Percentiles rank a stretch among this genome's conserved stretches.
These are phyloP conservation scores for Mesostigma viride DNA, from an alignment of 139 green algal genomes.

Conservation along the genomic window DNA sequence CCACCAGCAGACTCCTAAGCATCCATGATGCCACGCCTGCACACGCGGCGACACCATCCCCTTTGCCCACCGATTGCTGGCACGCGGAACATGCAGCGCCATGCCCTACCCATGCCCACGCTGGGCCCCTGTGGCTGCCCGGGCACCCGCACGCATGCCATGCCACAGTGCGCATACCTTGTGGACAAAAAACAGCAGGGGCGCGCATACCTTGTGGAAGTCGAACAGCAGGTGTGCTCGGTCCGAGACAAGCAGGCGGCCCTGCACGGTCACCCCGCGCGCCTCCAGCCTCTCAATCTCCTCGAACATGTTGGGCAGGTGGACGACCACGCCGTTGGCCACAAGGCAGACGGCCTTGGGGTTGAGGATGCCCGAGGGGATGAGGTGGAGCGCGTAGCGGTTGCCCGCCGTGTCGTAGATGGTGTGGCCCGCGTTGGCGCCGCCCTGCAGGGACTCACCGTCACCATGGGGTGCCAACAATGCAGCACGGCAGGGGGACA, in stretches of 20 bases:
- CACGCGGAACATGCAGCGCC: too few relatives aligned
- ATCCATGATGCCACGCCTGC: too few relatives aligned
- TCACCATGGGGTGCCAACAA: background rate
- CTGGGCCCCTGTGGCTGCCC: too few relatives aligned
- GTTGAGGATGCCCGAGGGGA: slow-evolving; percentile 95
- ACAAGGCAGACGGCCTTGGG: slow-evolving; percentile 76
- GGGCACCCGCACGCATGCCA: too few relatives aligned
- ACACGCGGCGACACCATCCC: too few relatives aligned
- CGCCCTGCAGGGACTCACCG: slow-evolving; percentile 53
- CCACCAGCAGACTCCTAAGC: too few relatives aligned
- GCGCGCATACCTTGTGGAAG: slow-evolving; percentile 57
- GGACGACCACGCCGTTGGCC: slow-evolving; percentile 93
- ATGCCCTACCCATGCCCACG: too few relatives aligned
- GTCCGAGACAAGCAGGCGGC: slow-evolving; percentile 36
- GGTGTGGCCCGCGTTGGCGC: slow-evolving; percentile 96
- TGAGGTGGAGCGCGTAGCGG: slow-evolving; percentile 94
- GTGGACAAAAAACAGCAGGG: too few relatives aligned
- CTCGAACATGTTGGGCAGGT: slow-evolving; percentile 86
- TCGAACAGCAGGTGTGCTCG: slow-evolving; percentile 96
- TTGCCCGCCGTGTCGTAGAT: slow-evolving; percentile 93
- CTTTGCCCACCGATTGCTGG: too few relatives aligned
- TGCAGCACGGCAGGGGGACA: background rate
- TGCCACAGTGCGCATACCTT: too few relatives aligned
- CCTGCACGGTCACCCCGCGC: slow-evolving; percentile 21
- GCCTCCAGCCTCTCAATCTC: slow-evolving; percentile 63